Evolutionary conservation across 176 grass and related monocot species (phyloP).

Genomic region (Phragmites australis): DNA sequence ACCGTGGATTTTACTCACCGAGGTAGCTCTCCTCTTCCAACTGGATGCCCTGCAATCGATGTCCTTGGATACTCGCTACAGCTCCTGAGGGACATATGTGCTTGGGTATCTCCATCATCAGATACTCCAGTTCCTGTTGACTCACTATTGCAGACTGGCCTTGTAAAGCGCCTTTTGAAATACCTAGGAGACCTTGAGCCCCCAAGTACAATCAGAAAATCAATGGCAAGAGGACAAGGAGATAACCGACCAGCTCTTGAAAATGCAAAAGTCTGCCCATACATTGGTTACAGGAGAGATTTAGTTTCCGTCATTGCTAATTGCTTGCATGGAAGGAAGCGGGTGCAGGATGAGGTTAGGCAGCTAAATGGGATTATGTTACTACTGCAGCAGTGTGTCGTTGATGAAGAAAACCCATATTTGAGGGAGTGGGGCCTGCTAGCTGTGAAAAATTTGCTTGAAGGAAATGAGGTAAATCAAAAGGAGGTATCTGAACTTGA

Average conservation of each 20-base stretch:
- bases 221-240: constrained; percentile 46
- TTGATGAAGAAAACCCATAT: constrained; percentile 89
- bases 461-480: constrained; percentile 82
- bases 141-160: constrained; percentile 57
- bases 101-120: constrained; percentile 60
- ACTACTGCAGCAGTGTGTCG: constrained; percentile 84
- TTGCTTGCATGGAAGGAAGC: constrained; percentile 66
- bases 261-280: constrained; percentile 68
- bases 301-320: constrained; percentile 77
- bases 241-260: constrained; percentile 30
- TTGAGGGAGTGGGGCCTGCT: constrained; percentile 89
- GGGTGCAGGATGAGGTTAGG: constrained; percentile 80
- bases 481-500: constrained; percentile 67
- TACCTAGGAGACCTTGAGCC: constrained; percentile 75
- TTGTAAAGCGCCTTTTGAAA: constrained; percentile 61
- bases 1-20: constrained; percentile 61
- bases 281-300: constrained; percentile 86
- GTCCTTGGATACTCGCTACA: constrained; percentile 73
- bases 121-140: constrained; percentile 42
- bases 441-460: constrained; percentile 78
- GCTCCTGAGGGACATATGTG: constrained; percentile 86
- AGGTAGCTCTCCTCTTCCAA: constrained; percentile 56
- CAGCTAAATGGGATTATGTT: constrained; percentile 56
- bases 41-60: constrained; percentile 58
- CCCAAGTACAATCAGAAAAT: constrained; percentile 80